Evolutionary conservation across 768 basidiomycete genomes (phyloP), one percentile per base, ranked within the genome.

Genomic region (Pulveroboletus sp.): DNA sequence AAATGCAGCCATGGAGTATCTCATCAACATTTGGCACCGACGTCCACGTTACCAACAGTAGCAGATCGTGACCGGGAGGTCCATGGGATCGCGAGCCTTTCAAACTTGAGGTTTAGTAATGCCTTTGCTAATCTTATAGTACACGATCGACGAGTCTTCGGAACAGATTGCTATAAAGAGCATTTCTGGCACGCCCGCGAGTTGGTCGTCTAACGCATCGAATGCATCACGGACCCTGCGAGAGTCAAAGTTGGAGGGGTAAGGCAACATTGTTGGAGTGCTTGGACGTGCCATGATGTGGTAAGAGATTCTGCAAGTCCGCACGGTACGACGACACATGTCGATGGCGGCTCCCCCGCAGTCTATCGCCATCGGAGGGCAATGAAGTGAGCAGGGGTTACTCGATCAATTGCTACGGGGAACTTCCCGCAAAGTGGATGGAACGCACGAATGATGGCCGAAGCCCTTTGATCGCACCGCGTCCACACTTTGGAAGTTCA

Each of bases 61-160:
- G n/a, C 36, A 21, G 17, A 26, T 31, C 8, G 15, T 18, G 39
- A 10, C 13, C 24, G 14, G 13, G 33, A 30, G 26, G 13, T 4
- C 27, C 24, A 33, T n/a, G 24, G 32, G 33, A 10, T 1, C 21
- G 18, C 26, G 30, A 8, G 18, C 18, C 4, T 18, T 36, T 69
- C 57, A 86, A 39, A 86, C 69, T 10, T 77, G 72, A 24, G 86
- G 88, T 58, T 90, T 90, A 53, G 83, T 80, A 30, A 91, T 85
- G 48, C 87, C 89, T 43, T 76, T 74, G 61, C 83, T 84, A 51
- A 91, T 74, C 59, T 86, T 88, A 69, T 91, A 91, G 66, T 91
- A 91, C 45, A 91, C 89, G 40, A 86, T 83, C 8, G 89, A 89
- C 10, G 89, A 82, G 58, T 91, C 89, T 44, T 86, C 81, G 0